These are phyloP conservation scores for Physaria fendleri DNA, from an alignment of 345 rosid genomes.

Conservation along the genomic window DNA sequence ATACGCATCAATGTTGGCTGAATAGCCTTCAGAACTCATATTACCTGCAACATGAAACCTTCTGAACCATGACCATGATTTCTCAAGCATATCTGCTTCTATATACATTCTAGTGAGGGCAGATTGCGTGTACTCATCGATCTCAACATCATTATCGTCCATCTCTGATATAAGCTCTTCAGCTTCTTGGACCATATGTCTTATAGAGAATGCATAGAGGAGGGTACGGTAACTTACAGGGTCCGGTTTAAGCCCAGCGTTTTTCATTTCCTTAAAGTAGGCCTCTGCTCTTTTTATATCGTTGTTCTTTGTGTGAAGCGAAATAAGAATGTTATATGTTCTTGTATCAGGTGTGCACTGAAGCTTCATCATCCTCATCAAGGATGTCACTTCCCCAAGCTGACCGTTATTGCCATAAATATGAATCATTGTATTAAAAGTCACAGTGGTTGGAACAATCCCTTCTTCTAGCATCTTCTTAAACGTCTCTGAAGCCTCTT, in stretches of 20 bases:
- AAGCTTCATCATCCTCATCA: constrained; percentile 73
- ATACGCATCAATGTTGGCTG: constrained; percentile 79
- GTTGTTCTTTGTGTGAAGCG: constrained; percentile 58
- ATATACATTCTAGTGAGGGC: constrained; percentile 81
- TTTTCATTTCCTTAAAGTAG: constrained; percentile 67
- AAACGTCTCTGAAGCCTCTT: constrained; percentile 65
- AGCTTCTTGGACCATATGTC: constrained; percentile 69
- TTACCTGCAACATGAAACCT: constrained; percentile 60
- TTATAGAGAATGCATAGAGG: constrained; percentile 70
- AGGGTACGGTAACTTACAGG: constrained; percentile 79
- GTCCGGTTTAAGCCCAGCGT: constrained; percentile 59
- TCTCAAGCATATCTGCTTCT: constrained; percentile 66
- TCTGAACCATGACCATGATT: constrained; percentile 78
- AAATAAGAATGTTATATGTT: constrained; percentile 80
- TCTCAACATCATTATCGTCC: constrained; percentile 55
- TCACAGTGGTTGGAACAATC: constrained; percentile 69
- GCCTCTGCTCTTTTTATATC: constrained; percentile 46
- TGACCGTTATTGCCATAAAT: constrained; percentile 65
- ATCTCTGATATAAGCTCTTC: constrained; percentile 63
- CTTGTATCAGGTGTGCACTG: constrained; percentile 69
- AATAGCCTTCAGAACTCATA: constrained; percentile 71
- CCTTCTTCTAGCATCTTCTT: constrained; percentile 64
- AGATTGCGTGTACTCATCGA: constrained; percentile 86
- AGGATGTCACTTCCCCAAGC: constrained; percentile 52
- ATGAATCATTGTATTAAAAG: constrained; percentile 85